phyloP scores from a whole-genome alignment of 176 grass and related monocot species.

The Oryza nivara region DNA sequence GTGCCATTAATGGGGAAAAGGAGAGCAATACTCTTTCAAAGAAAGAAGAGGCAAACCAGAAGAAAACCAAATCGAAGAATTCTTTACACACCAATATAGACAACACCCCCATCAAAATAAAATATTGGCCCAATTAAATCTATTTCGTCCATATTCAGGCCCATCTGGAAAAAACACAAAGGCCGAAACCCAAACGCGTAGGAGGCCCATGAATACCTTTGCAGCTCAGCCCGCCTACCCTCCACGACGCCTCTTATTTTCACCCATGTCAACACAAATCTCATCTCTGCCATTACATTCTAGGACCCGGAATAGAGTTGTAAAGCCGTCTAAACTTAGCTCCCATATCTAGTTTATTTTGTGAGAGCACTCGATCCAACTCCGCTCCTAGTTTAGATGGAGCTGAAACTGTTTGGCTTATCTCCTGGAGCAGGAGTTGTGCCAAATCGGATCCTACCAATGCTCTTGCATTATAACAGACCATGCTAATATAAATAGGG shows the following conservation, averaged over 20 bases:
- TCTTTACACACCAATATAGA: neutral
- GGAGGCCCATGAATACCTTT: neutral
- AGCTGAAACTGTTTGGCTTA: no score
- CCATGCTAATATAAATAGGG: no score
- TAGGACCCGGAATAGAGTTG: no score
- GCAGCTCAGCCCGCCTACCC: neutral
- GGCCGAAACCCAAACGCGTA: neutral
- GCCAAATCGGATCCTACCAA: no score
- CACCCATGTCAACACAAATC: neutral
- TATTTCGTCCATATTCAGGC: neutral
- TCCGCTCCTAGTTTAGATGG: no score
- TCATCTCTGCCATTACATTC: neutral
- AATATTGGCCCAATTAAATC: neutral
- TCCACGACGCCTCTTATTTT: neutral
- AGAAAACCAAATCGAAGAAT: neutral
- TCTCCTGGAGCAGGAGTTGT: no score
- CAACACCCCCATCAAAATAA: no score
- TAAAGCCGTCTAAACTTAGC: no score
- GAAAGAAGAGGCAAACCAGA: neutral
- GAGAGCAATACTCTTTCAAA: neutral
- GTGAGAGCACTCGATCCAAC: no score
- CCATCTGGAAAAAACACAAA: neutral
- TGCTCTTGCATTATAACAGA: no score
- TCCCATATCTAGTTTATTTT: no score
- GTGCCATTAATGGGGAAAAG: neutral